phyloP scores from a whole-genome alignment of 2,329 filamentous ascomycete species.

The Colletotrichum orbiculare region DNA sequence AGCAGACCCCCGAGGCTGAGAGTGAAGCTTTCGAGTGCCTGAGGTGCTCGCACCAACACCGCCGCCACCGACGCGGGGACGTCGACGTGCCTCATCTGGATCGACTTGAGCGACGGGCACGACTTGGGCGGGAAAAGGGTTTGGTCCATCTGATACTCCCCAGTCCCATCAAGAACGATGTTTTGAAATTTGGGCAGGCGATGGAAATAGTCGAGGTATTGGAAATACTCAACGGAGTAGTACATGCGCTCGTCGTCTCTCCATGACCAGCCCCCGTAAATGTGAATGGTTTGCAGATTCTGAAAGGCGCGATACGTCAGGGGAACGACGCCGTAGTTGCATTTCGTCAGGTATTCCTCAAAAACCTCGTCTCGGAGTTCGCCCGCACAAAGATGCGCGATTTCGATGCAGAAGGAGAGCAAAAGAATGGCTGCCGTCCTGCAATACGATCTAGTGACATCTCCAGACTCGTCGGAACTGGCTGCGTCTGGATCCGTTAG shows the following conservation, averaged over 20 bases:
- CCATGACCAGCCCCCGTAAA: neutral
- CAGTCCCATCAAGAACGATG: neutral
- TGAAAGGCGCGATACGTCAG: neutral
- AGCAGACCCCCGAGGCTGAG: neutral
- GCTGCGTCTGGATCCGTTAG: neutral
- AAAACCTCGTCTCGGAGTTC: neutral
- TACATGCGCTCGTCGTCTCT: neutral
- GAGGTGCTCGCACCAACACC: neutral
- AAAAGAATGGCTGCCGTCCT: conserved; percentile 2
- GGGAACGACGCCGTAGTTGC: conserved; percentile 14
- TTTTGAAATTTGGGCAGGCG: neutral
- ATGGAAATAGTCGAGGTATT: neutral
- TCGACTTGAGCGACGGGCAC: neutral
- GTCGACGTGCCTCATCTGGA: neutral
- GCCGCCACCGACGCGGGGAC: neutral
- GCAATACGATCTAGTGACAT: neutral
- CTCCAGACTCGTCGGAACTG: too few species aligned
- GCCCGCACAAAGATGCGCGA: conserved; percentile 1
- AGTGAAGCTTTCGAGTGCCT: neutral
- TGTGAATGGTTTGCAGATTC: neutral
- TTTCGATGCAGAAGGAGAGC: conserved; percentile 19
- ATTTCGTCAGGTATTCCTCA: conserved; percentile 11
- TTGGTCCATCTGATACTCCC: neutral
- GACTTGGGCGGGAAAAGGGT: neutral
- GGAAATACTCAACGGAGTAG: neutral